phyloP scores from a whole-genome alignment of 1,284 basidiomycete genomes.

The Trametes polyzona region DNA sequence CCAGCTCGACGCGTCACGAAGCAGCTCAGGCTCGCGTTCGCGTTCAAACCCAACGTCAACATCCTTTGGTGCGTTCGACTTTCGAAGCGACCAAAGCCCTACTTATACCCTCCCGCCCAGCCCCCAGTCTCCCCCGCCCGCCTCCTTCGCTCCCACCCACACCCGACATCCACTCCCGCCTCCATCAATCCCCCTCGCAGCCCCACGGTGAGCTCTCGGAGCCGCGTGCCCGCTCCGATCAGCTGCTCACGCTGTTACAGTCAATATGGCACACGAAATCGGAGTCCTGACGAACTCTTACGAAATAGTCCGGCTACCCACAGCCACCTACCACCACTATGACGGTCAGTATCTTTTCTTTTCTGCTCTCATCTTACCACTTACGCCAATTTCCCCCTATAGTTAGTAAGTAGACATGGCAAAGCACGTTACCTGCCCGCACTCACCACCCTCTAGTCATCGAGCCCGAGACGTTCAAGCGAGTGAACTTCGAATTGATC shows the following conservation, averaged over 20 bases:
- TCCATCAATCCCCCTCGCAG: background rate
- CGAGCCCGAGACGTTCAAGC: slow-evolving; percentile 12
- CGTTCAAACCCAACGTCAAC: background rate
- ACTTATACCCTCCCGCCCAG: slow-evolving; percentile 1
- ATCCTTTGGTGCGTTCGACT: background rate
- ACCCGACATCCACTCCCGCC: background rate
- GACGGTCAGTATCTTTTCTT: slow-evolving; percentile 22
- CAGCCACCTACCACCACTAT: slow-evolving; percentile 27
- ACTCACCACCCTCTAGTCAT: slow-evolving; percentile 6
- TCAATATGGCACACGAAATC: slow-evolving; percentile 1
- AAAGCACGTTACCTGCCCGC: background rate
- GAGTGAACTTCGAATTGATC: slow-evolving; percentile 27
- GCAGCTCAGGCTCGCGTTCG: background rate
- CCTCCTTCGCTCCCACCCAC: background rate
- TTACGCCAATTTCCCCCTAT: background rate
- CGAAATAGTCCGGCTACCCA: slow-evolving; percentile 19
- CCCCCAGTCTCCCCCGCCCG: background rate
- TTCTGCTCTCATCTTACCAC: background rate
- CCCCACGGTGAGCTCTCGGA: too few relatives aligned
- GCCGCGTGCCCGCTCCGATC: background rate
- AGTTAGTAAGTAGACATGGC: slow-evolving; percentile 9
- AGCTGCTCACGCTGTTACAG: background rate
- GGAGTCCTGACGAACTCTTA: slow-evolving; percentile 28
- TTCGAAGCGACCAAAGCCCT: background rate
- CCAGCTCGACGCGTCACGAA: background rate